Evolutionary conservation across 2,329 filamentous ascomycete genomes (phyloP), one percentile per base, ranked within the genome.

Genomic region (Talaromyces sp.): DNA sequence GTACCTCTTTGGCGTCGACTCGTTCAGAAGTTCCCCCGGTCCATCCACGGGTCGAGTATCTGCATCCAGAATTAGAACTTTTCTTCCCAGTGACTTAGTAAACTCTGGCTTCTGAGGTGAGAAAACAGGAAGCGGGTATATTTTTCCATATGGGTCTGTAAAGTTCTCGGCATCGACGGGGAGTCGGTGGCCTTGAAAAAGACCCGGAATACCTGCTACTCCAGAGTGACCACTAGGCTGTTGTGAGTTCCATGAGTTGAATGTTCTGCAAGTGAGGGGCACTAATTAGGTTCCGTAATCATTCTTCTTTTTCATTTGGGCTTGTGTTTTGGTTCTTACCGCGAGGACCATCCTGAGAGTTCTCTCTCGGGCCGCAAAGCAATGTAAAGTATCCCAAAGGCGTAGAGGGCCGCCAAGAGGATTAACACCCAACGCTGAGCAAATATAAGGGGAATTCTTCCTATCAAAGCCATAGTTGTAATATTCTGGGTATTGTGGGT

Each of bases 21-120:
- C 30, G 47, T 55, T 58, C 33, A 61, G 43, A 33, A 62, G 10
- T n/a, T 46, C 57, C 7, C 58, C 51, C 2, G 51, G 43, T 4
- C 41, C 33, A 50, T 61, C 41, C 13, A 58, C 33, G 11, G 44
- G 39, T 17, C 55, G 59, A 19, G 47, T 61, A 33, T 62, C 59
- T 14, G 52, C 52, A 42, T 56, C 58, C 5, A 62, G 45, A 44
- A 62, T 54, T 10, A 62, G 47, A 5, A 61, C 22, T 9, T 48
- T 50, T 24, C 53, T 52, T 3, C 57, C 49, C 29, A 62, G 29
- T 1, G 51, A 30, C 41, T 53, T 19, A 19, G 35, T 44, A 42
- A 60, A 50, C 6, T 32, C n/a, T 4, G 40, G 43, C 10, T 24
- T 37, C 27, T 43, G 32, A 13, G 27, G 44, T 4, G 19, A 20